Conservation (phyloP, 306 rosid genomes). For the Cicer arietinum region DNA sequence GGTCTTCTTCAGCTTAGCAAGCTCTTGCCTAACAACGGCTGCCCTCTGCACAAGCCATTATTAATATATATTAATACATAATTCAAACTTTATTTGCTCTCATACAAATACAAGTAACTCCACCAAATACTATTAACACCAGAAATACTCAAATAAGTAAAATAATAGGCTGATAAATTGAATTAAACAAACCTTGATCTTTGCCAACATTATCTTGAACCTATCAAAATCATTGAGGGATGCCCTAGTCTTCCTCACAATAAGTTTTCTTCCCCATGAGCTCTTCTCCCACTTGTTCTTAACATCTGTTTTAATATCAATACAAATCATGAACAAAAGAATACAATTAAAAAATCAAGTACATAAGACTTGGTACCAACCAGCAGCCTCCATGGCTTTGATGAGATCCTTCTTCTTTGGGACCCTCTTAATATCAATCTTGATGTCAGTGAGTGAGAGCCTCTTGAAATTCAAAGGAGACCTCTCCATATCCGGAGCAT, state of each 20-base stretch:
- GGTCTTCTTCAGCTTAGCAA: constrained; percentile 74
- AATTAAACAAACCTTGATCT: constrained; percentile 74
- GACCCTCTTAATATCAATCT: constrained; percentile 86
- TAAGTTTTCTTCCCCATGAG: constrained; percentile 93
- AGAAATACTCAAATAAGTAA: background rate
- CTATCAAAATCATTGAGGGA: constrained; percentile 84
- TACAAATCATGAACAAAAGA: background rate
- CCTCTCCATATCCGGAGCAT: constrained; percentile 91
- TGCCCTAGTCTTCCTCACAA: constrained; percentile 86
- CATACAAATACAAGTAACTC: background rate
- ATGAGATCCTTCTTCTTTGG: constrained; percentile 92
- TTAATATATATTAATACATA: background rate
- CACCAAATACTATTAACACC: background rate
- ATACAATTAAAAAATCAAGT: background rate
- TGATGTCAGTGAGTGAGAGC: constrained; percentile 88
- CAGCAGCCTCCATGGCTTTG: constrained; percentile 90
- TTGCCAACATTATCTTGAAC: constrained; percentile 93
- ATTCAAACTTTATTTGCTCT: background rate
- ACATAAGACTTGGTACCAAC: constrained; percentile 34
- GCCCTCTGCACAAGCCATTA: constrained; percentile 69
- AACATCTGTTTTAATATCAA: constrained; percentile 58
- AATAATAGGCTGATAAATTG: background rate
- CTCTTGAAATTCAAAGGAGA: constrained; percentile 88
- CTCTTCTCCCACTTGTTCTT: constrained; percentile 97
- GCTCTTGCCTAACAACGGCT: constrained; percentile 82